phyloP scores from a whole-genome alignment of 140 eudicot species.

The Oenanthe javanica region DNA sequence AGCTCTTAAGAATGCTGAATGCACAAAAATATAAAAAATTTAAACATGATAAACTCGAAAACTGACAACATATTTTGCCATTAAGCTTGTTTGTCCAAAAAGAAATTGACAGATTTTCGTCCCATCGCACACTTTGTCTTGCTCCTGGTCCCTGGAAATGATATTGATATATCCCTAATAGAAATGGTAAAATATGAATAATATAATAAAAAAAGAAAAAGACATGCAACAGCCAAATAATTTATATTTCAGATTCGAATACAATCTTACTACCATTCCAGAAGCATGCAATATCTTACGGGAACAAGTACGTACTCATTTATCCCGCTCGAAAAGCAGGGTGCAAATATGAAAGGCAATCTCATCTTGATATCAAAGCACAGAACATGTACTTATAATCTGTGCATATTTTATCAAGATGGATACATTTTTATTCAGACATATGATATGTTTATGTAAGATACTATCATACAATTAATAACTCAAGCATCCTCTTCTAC shows the following conservation, averaged over 20 bases:
- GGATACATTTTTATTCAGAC: background rate
- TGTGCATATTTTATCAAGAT: conserved; percentile 29
- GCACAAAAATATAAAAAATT: no score
- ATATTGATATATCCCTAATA: background rate
- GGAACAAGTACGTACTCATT: no score
- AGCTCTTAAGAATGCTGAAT: background rate
- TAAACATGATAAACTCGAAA: no score
- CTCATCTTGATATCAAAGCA: conserved; percentile 29
- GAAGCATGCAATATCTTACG: no score
- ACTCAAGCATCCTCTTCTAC: background rate
- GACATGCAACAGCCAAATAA: background rate
- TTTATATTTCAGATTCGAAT: background rate
- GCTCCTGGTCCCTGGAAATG: background rate
- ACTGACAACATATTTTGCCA: background rate
- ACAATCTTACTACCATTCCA: background rate
- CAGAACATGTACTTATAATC: conserved; percentile 1
- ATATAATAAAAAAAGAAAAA: background rate
- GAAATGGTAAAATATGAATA: background rate
- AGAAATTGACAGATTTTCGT: background rate
- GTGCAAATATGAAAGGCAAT: background rate
- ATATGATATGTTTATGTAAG: background rate
- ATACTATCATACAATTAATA: background rate
- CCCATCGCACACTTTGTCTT: background rate
- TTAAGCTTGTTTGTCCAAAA: background rate
- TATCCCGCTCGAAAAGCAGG: no score